These are phyloP conservation scores for Beauveria sp. DNA, from an alignment of 2,329 filamentous ascomycete species.

Conservation along the genomic window DNA sequence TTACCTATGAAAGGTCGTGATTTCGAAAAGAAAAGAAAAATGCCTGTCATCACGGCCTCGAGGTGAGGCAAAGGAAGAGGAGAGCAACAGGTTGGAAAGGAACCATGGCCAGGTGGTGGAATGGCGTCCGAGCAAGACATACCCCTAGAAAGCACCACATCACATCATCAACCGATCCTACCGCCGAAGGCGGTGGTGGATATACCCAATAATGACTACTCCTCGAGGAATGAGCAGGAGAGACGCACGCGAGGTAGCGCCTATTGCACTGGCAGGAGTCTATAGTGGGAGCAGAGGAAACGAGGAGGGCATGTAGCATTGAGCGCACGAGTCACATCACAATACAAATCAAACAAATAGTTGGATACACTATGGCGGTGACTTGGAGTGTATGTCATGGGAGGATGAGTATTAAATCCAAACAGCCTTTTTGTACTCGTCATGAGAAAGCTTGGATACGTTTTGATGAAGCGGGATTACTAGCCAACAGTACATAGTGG, in stretches of 20 bases:
- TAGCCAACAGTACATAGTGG: too few relatives aligned
- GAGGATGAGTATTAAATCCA: background rate
- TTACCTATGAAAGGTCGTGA: too few relatives aligned
- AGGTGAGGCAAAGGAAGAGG: background rate
- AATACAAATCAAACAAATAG: conserved; percentile 7
- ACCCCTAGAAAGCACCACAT: conserved; percentile 9
- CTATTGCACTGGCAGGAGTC: background rate
- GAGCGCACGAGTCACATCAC: conserved; percentile 11
- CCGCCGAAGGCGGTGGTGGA: conserved; percentile 5
- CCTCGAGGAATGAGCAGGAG: background rate
- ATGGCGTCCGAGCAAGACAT: background rate
- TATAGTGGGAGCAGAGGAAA: background rate
- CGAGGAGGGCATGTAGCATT: conserved; percentile 9
- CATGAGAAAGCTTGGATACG: too few relatives aligned
- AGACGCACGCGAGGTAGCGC: background rate
- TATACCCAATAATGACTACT: conserved; percentile 8
- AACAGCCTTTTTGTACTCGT: too few relatives aligned
- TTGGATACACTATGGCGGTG: background rate
- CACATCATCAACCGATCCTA: conserved; percentile 6
- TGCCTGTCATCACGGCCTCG: conserved; percentile 10
- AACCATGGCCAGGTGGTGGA: background rate
- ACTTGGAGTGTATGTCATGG: background rate
- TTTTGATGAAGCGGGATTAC: too few relatives aligned
- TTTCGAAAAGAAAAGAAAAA: too few relatives aligned
- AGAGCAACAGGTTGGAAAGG: background rate